Conservation (phyloP, 1,284 basidiomycete genomes). For the Pascua guehoae region DNA sequence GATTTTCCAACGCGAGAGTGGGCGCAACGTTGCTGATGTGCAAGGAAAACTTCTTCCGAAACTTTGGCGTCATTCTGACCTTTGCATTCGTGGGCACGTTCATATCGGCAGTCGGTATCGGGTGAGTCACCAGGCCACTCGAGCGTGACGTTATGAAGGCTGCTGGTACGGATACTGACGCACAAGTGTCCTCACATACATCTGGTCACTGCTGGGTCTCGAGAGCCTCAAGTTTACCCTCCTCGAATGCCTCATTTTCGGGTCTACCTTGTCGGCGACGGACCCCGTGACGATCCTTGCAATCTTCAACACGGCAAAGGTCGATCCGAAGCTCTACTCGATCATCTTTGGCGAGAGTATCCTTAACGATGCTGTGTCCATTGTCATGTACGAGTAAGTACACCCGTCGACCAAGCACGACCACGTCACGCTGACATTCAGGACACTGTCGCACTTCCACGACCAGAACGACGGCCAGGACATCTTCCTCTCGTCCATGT, state of each 20-base stretch:
- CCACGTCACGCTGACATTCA: no score
- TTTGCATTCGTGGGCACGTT: conserved; percentile 97
- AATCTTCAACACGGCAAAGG: conserved; percentile 98
- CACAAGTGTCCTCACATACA: conserved; percentile 76
- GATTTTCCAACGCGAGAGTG: no score
- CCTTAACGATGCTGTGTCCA: conserved; percentile 97
- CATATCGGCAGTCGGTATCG: conserved; percentile 92
- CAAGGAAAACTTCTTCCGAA: conserved; percentile 97
- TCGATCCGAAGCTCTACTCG: conserved; percentile 95
- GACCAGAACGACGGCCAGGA: conserved; percentile 62
- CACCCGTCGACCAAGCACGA: no score
- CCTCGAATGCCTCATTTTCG: conserved; percentile 92
- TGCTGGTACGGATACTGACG: conserved; percentile 1
- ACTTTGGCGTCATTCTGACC: conserved; percentile 92
- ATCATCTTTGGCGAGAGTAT: conserved; percentile 98
- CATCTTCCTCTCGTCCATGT: conserved; percentile 81
- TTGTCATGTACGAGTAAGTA: conserved; percentile 88
- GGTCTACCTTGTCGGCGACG: conserved; percentile 93
- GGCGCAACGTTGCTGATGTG: conserved; percentile 1
- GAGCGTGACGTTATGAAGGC: background rate
- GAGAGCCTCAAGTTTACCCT: conserved; percentile 73
- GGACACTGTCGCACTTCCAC: conserved; percentile 84
- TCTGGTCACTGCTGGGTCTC: conserved; percentile 87
- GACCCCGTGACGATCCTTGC: conserved; percentile 98
- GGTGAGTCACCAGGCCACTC: conserved; percentile 55